A percentile compares a stretch with the other conserved stretches of the same genome.
These are phyloP conservation scores for Suhomyces emberorum DNA, from an alignment of 805 yeast genomes.

Conservation along the genomic window DNA sequence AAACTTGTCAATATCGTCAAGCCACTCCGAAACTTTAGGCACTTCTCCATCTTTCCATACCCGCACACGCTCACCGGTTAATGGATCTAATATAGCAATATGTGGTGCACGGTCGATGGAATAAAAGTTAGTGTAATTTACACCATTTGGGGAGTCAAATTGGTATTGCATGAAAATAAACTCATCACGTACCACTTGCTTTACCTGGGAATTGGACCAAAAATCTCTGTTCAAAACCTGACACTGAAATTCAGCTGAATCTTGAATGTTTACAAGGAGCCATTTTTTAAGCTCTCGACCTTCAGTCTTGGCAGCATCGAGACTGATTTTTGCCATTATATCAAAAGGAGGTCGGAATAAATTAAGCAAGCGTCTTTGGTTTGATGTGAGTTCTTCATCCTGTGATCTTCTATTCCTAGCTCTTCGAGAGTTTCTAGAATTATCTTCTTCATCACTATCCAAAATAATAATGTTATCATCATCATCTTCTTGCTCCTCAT, in stretches of 20 bases:
- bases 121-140: slow-evolving; percentile 68
- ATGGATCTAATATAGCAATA: slow-evolving; percentile 87
- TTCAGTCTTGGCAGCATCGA: slow-evolving; percentile 69
- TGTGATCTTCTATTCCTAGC: slow-evolving; percentile 22
- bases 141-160: slow-evolving; percentile 71
- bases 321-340: slow-evolving; percentile 60
- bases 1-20: slow-evolving; percentile 68
- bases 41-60: slow-evolving; percentile 66
- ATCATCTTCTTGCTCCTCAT: slow-evolving; percentile 32
- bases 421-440: slow-evolving; percentile 20
- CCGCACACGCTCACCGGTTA: slow-evolving; percentile 87
- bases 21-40: slow-evolving; percentile 59
- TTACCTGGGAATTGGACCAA: slow-evolving; percentile 73
- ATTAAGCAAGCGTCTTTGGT: slow-evolving; percentile 69
- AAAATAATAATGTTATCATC: slow-evolving; percentile 23
- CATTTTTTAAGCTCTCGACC: slow-evolving; percentile 70
- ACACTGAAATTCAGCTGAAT: slow-evolving; percentile 77
- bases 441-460: slow-evolving; percentile 14
- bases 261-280: slow-evolving; percentile 87
- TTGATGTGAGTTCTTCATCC: slow-evolving; percentile 42
- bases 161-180: slow-evolving; percentile 87
- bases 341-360: slow-evolving; percentile 95
- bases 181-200: slow-evolving; percentile 57
- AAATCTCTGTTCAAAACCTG: slow-evolving; percentile 90
- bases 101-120: slow-evolving; percentile 75